A percentile compares a stretch with the other conserved stretches of the same genome.
Evolutionary conservation across 331 rosid species (phyloP).

Genomic region (Arachis monticola): DNA sequence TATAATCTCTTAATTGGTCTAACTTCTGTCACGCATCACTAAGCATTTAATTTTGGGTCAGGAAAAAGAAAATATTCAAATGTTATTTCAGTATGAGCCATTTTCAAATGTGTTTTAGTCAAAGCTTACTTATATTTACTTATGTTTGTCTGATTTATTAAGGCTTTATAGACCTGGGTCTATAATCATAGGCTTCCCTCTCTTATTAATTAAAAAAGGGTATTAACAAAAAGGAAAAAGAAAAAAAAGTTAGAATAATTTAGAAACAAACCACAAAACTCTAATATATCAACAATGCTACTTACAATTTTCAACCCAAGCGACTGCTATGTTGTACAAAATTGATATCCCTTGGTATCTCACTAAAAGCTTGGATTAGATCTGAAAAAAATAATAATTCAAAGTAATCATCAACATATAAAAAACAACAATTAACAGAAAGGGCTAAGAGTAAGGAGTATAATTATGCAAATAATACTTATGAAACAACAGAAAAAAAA

Average conservation of each 20-base stretch:
- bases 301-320: constrained; percentile 93
- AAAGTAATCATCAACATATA: constrained; percentile 9
- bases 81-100: too few relatives aligned
- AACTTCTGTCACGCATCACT: too few relatives aligned
- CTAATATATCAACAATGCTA: neutral
- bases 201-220: constrained; percentile 64
- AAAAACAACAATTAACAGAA: neutral
- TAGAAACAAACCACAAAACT: neutral
- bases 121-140: too few relatives aligned
- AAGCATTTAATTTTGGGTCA: too few relatives aligned
- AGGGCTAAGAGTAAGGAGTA: too few relatives aligned
- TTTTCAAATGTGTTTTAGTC: too few relatives aligned
- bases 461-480: too few relatives aligned
- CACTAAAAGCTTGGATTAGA: constrained; percentile 81
- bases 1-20: too few relatives aligned
- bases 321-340: constrained; percentile 84
- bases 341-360: constrained; percentile 72
- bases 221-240: neutral
- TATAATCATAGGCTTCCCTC: constrained; percentile 83
- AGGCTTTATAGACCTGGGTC: constrained; percentile 83
- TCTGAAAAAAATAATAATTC: constrained; percentile 46
- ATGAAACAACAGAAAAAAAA: too few relatives aligned
- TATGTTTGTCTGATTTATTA: constrained; percentile 66
- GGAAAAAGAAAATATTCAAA: too few relatives aligned
- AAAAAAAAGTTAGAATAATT: too few relatives aligned